Base-by-base conservation (phyloP, 2,329 filamentous ascomycete species). In the Byssochlamys sp. region DNA sequence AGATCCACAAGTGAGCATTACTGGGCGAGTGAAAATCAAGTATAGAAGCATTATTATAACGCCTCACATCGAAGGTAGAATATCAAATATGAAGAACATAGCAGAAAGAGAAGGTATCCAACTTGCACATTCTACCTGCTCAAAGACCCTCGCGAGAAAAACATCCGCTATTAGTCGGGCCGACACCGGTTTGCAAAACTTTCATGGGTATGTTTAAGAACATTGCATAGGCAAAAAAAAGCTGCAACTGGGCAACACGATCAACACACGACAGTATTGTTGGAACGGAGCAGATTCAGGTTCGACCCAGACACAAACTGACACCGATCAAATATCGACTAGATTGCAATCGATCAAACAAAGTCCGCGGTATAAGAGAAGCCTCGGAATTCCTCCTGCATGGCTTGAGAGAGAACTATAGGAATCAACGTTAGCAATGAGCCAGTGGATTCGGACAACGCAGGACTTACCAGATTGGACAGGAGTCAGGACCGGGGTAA, bases 331-430 rank as follows among this genome's bases (percentile, higher is more conserved):
- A 24, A 51, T 51, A 51, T 51, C 24, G 25, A 19, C 39, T 45
- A 24, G 39, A 45, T n/a, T 45, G n/a, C n/a, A 7, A 54, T 27
- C 29, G 53, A 66, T 79, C 74, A 91, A 61, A 88, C 87, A 76
- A 95, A 95, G 74, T 96, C 91, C 60, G 90, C 89, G 55, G 90
- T 94, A 77, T 99, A 99, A 27, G 92, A 97, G 80, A 99, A 99
- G 64, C 94, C 94, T 59, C 94, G 86, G 87, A 99, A 99, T 74
- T 99, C 91, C 78, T 99, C 94, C 78, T 99, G 94, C 91, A 97
- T 97, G 50, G 91, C 90, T 80, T 97, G 94, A 28, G 92, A 95
- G 62, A 99, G 82, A 51, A 99, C 94, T 96, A 65, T 50, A 60
- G 6, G 52, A 55, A 59, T 58, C 57, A 60, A 61, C 61, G 60